Evolutionary conservation across 257 asterid genomes (phyloP), one percentile per base, ranked within the genome.

Genomic region (Nicotiana otophora): DNA sequence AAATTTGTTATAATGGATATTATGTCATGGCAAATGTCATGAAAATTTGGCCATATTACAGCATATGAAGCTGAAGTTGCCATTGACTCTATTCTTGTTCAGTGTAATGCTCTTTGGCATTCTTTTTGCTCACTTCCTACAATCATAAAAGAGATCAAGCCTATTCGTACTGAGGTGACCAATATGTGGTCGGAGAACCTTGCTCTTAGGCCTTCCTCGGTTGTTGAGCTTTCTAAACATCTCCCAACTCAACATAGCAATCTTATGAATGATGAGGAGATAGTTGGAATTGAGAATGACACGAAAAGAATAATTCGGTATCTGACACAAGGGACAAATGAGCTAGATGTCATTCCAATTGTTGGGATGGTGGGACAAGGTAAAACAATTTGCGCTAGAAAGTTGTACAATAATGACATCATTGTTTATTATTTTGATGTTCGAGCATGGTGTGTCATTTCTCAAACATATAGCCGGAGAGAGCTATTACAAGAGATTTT

Each of bases 301-400:
- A 46, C 4, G 4, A 23, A 31, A 66, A 16, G 34, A 16, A 16
- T 31, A 31, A 4, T 66, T 66, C 12, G 33, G 17, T 7, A 15
- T 31, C 74, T 31, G 26, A 66, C 16, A 15, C 48, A 7, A 16
- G 74, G 48, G 15, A 66, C 48, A 66, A 31, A 66, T 7, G 74
- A 15, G 26, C 1, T 66, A 16, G 74, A 66, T 31, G 74, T 64
- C 70, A 66, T 66, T 14, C 7, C 74, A 0, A 80, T 80, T 34
- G 77, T 80, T 39, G 83, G 83, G 0, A 80, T 80, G 63, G 83
- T 20, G 9, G 77, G 83, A 14, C 26, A 62, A 20, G 83, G 83
- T 15, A 80, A 80, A 69, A 80, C 77, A 23, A 80, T 77, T 28
- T 31, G 28, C 3, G 62, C 83, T n/a, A 80, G 69, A 9, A 80